phyloP scores from a whole-genome alignment of 148 eudicot genomes.

The Bassia scoparia region DNA sequence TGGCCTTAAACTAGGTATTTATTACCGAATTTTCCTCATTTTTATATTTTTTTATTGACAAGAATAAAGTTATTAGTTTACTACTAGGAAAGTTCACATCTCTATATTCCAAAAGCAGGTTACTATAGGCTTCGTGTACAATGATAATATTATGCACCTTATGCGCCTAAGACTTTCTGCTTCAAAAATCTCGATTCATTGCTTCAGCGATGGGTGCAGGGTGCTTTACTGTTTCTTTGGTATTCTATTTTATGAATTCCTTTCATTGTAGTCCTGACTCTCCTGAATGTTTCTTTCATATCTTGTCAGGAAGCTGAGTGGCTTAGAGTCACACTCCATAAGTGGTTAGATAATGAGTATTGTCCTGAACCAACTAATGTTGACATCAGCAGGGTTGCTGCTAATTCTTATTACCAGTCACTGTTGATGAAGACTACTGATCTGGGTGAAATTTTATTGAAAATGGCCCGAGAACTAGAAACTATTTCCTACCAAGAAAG shows the following conservation, averaged over 20 bases:
- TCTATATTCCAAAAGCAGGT: no score
- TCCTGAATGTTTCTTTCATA: not conserved
- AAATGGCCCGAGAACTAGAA: conserved; percentile 63
- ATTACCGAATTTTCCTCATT: no score
- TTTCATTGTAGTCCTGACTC: not conserved
- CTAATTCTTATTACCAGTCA: conserved; percentile 60
- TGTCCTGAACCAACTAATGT: conserved; percentile 88
- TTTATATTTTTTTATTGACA: no score
- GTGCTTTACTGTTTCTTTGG: no score
- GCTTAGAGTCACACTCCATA: conserved; percentile 71
- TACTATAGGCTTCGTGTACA: no score
- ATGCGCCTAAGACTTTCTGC: no score
- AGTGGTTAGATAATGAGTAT: conserved; percentile 95
- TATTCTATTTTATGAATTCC: not conserved
- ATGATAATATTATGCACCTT: no score
- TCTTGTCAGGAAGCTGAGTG: conserved; percentile 74
- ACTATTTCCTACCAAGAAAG: conserved; percentile 82
- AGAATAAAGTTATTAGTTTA: no score
- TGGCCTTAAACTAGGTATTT: no score
- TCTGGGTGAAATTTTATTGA: conserved; percentile 71
- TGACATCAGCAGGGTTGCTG: conserved; percentile 79
- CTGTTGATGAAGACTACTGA: conserved; percentile 58
- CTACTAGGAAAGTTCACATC: no score
- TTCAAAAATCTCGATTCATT: not conserved
- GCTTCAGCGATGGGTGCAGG: no score